Percentiles rank a stretch among this genome's conserved stretches.
These are phyloP conservation scores for Tephrocybe sp. DNA, from an alignment of 768 basidiomycete genomes.

Conservation along the genomic window DNA sequence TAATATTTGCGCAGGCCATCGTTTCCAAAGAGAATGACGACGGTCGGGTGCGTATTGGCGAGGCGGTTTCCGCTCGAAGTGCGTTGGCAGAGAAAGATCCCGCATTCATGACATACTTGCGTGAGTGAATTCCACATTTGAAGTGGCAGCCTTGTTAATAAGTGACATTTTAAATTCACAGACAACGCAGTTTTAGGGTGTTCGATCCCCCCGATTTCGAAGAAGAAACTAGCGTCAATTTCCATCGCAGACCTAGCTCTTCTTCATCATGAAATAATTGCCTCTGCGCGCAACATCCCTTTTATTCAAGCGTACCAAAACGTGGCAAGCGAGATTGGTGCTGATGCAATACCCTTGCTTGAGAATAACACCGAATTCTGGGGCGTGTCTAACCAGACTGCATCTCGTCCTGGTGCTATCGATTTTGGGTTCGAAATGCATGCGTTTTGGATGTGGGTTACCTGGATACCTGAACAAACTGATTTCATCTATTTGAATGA, in stretches of 20 bases:
- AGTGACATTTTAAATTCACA: background rate
- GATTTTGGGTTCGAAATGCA: conserved; percentile 7
- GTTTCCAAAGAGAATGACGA: background rate
- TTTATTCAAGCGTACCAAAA: conserved; percentile 4
- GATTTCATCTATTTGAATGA: conserved; percentile 5
- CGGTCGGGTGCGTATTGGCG: background rate
- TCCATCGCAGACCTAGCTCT: conserved; percentile 5
- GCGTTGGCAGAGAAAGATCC: background rate
- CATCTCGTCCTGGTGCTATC: background rate
- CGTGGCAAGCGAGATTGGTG: conserved; percentile 3
- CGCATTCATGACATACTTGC: conserved; percentile 1
- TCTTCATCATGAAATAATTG: background rate
- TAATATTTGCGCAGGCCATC: background rate
- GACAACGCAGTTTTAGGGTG: conserved; percentile 10
- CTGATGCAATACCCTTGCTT: conserved; percentile 2
- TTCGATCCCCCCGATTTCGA: background rate
- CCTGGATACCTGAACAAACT: background rate
- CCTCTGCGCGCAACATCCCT: conserved; percentile 1
- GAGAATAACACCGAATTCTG: background rate
- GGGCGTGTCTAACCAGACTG: conserved; percentile 5
- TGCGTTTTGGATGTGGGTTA: conserved; percentile 6
- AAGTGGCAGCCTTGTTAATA: too few species aligned
- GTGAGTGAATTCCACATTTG: background rate
- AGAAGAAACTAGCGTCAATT: background rate
- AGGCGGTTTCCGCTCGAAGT: background rate